Base-by-base conservation (phyloP, 2,329 filamentous ascomycete genomes). In the Exophiala viscosa region DNA sequence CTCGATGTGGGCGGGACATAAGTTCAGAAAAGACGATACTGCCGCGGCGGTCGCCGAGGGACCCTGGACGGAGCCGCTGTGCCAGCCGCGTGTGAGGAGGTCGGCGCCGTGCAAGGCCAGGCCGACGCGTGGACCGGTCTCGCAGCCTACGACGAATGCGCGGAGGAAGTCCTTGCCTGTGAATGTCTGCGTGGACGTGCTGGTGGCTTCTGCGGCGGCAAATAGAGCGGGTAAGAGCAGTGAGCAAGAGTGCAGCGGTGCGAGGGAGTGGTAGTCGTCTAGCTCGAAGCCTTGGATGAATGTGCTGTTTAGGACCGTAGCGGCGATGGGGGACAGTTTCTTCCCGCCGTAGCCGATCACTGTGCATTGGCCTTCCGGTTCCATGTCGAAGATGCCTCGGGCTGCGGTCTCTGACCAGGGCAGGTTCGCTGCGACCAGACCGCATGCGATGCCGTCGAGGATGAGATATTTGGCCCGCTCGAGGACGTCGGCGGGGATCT, bases 241-340 rank as follows among this genome's bases (percentile, higher is more conserved):
- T 5, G 64, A 61, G 35, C 66, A 67, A 1, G 65, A 69, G 58
- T 75, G 72, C 2, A 74, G 50, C 0, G 72, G 74, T 1, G 73
- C 73, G 23, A 60, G 60, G 32, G 58, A 64, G 55, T 76, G 73
- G 50, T 65, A 75, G 54, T 76, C 73, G 52, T 76, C 72, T 1
- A 76, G 57, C 54, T 76, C 73, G 33, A 70, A 70, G 1, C 66
- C 71, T 59, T 76, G 73, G 46, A 75, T 71, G 52, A 72, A 73
- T 1, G 71, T 65, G 14, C 69, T 68, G 55, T 76, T 76, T 5
- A 76, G 52, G 1, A 75, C 52, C 0, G 71, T 68, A 0, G 73
- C 73, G 3, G 69, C 56, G 4, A 76, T 55, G 1, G 71, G 68
- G 2, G 64, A 64, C 1, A 71, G 43, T 58, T 68, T 69, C 60